phyloP scores from a whole-genome alignment of 495 filamentous ascomycete genomes.

The Acidomyces sp. region DNA sequence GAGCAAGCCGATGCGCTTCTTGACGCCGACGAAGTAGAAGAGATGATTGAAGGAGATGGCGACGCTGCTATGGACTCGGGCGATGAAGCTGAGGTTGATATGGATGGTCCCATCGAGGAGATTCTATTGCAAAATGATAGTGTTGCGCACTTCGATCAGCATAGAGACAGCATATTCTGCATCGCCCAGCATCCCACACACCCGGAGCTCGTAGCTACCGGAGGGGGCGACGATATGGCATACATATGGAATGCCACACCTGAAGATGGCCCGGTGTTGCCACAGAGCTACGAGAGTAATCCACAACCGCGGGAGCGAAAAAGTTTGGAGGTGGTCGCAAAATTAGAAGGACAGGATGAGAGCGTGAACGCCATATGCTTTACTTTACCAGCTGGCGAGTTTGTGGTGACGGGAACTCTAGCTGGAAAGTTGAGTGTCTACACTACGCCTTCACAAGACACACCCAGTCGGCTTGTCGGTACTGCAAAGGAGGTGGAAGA shows the following conservation, averaged over 20 bases:
- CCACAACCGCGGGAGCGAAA: conserved; percentile 44
- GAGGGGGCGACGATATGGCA: conserved; percentile 69
- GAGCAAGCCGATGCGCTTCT: conserved; percentile 31
- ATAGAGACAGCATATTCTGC: conserved; percentile 81
- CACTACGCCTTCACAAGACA: conserved; percentile 16
- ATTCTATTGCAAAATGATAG: conserved; percentile 80
- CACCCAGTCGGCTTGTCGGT: conserved; percentile 40
- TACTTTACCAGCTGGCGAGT: conserved; percentile 69
- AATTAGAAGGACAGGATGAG: conserved; percentile 77
- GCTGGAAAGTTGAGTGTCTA: conserved; percentile 49
- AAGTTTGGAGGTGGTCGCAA: conserved; percentile 48
- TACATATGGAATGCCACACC: conserved; percentile 69
- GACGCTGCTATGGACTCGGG: conserved; percentile 41
- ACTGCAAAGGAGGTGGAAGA: conserved; percentile 80
- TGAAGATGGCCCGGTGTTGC: conserved; percentile 48
- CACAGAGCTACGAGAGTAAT: conserved; percentile 58
- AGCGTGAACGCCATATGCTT: conserved; percentile 77
- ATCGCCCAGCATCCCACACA: conserved; percentile 81
- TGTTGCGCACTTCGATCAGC: conserved; percentile 75
- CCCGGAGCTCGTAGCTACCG: conserved; percentile 69
- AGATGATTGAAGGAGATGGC: conserved; percentile 27
- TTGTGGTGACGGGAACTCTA: conserved; percentile 71
- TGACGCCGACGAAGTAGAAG: conserved; percentile 28
- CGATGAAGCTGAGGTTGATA: conserved; percentile 35
- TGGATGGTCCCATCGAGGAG: conserved; percentile 39